These are phyloP conservation scores for Sedum album DNA, from an alignment of 164 flowering plant species.

Conservation along the genomic window DNA sequence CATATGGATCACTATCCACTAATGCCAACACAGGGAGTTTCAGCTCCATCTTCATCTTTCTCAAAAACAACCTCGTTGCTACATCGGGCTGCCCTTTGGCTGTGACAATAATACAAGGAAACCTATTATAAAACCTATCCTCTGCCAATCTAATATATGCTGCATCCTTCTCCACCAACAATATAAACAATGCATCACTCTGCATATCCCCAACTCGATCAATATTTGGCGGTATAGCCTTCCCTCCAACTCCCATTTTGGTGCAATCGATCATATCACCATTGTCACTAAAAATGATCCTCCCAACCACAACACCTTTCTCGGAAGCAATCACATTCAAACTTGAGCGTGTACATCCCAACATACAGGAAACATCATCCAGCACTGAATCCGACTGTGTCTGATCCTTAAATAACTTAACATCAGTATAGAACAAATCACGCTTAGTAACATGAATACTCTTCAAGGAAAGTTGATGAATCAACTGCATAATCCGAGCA, in stretches of 20 bases:
- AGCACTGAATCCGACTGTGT: conserved; percentile 74
- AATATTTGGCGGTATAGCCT: conserved; percentile 95
- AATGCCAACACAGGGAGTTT: conserved; percentile 83
- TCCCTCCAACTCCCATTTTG: conserved; percentile 97
- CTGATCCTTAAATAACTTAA: conserved; percentile 89
- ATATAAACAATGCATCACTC: conserved; percentile 85
- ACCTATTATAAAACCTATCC: conserved; percentile 87
- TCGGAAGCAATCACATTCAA: conserved; percentile 88
- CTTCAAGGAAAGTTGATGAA: conserved; percentile 70
- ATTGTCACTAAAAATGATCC: conserved; percentile 74
- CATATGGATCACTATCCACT: conserved; percentile 97
- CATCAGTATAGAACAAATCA: conserved; percentile 94
- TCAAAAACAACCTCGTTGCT: conserved; percentile 82
- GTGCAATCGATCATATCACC: conserved; percentile 97
- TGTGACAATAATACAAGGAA: conserved; percentile 88
- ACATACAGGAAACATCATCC: conserved; percentile 85
- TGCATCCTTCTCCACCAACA: conserved; percentile 94
- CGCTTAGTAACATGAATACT: conserved; percentile 92
- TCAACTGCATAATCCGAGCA: conserved; percentile 54
- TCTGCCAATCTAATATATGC: conserved; percentile 91
- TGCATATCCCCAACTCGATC: conserved; percentile 86
- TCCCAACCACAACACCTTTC: conserved; percentile 92
- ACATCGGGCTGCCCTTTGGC: conserved; percentile 99
- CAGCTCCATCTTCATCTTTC: conserved; percentile 86
- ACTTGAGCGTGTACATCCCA: conserved; percentile 90